Percentiles rank a stretch among this genome's conserved stretches.
phyloP scores from a whole-genome alignment of 2,329 filamentous ascomycete genomes.

The Aspergillus sp. region DNA sequence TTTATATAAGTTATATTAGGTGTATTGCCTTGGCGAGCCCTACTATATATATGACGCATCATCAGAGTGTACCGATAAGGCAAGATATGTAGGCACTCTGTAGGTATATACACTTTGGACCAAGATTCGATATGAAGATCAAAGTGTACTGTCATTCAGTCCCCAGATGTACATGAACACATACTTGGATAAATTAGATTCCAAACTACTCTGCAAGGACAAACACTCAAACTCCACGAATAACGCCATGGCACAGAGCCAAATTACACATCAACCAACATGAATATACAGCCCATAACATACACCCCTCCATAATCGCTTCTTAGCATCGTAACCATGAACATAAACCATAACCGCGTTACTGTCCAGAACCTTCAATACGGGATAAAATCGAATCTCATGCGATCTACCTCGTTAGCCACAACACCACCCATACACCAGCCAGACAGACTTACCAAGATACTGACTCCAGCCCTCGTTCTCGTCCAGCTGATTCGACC shows the following conservation, averaged over 20 bases:
- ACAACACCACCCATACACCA: slow-evolving; percentile 3
- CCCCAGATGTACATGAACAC: too few relatives aligned
- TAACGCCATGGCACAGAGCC: neutral
- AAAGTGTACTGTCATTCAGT: too few relatives aligned
- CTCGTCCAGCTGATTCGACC: slow-evolving; percentile 31
- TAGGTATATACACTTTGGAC: too few relatives aligned
- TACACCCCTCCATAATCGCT: neutral
- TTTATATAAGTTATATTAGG: too few relatives aligned
- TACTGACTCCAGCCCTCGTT: slow-evolving; percentile 41
- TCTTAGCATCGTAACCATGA: slow-evolving; percentile 9
- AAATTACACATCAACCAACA: neutral
- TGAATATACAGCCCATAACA: neutral
- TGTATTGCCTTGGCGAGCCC: too few relatives aligned
- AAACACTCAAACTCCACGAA: neutral
- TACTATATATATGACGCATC: too few relatives aligned
- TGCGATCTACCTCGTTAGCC: slow-evolving; percentile 26
- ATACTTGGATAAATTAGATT: too few relatives aligned
- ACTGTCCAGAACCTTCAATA: slow-evolving; percentile 9
- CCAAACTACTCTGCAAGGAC: too few relatives aligned
- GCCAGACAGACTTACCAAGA: slow-evolving; percentile 28
- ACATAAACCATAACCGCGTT: slow-evolving; percentile 1
- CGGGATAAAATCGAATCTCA: slow-evolving; percentile 27
- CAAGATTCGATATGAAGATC: too few relatives aligned
- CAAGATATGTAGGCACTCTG: too few relatives aligned
- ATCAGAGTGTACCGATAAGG: too few relatives aligned